Conservation (phyloP, 352 stramenopile genomes). For the Lagenidium giganteum region DNA sequence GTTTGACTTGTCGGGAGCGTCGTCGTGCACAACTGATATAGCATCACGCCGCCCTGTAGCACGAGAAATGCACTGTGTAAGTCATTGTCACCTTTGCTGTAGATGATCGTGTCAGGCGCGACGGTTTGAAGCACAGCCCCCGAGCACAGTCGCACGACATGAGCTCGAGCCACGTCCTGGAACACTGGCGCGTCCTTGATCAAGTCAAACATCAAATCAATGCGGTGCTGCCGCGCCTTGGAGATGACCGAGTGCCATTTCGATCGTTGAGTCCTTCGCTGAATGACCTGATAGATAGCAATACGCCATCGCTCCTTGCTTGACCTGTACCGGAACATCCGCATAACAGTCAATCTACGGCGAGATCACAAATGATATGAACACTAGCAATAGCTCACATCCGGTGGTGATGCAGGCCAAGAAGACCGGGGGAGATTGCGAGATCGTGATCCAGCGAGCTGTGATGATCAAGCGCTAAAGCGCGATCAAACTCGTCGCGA, state of each 20-base stretch:
- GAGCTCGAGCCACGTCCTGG: constrained; percentile 13
- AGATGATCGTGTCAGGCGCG: constrained; percentile 22
- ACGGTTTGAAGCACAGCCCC: constrained; percentile 26
- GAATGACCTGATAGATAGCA: constrained; percentile 29
- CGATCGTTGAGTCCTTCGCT: constrained; percentile 23
- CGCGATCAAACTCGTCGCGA: constrained; percentile 8
- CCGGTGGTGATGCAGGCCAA: constrained; percentile 10
- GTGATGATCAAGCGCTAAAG: not conserved
- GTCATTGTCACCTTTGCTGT: constrained; percentile 19
- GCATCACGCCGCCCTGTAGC: constrained; percentile 22
- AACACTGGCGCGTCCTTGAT: constrained; percentile 25
- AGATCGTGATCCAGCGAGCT: not conserved
- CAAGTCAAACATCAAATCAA: constrained; percentile 31
- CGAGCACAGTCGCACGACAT: constrained; percentile 23
- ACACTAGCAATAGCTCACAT: no score
- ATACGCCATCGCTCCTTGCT: constrained; percentile 27
- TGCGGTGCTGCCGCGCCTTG: constrained; percentile 24
- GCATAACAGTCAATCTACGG: no score
- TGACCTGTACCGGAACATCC: no score
- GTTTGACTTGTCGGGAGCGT: no score
- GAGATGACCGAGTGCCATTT: constrained; percentile 26
- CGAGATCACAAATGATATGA: not conserved
- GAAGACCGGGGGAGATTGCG: not conserved
- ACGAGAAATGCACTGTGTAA: constrained; percentile 33
- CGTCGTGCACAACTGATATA: constrained; percentile 36